Evolutionary conservation across 2,329 filamentous ascomycete genomes (phyloP).

Genomic region (Ophiosphaerella korrae): DNA sequence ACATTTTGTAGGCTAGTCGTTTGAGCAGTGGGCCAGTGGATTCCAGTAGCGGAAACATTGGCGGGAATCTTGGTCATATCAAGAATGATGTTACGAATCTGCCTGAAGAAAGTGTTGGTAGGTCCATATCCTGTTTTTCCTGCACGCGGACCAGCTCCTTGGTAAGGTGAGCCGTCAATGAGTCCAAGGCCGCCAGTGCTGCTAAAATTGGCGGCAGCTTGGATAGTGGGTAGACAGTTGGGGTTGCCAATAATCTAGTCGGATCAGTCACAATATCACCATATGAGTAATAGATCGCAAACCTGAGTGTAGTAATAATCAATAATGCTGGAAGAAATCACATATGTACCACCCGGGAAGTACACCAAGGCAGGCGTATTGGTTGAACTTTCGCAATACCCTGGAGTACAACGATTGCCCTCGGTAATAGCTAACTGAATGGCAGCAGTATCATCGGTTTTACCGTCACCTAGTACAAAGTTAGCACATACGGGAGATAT

Average conservation of each 20-base stretch:
- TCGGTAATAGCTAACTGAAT: slow-evolving; percentile 54
- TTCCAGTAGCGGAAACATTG: slow-evolving; percentile 51
- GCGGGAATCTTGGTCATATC: slow-evolving; percentile 61
- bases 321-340: slow-evolving; percentile 62
- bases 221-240: slow-evolving; percentile 60
- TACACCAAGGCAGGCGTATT: slow-evolving; percentile 62
- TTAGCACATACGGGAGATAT: neutral
- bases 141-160: slow-evolving; percentile 33
- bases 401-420: slow-evolving; percentile 50
- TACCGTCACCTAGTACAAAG: slow-evolving; percentile 26
- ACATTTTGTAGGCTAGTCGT: slow-evolving; percentile 54
- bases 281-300: neutral
- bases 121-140: slow-evolving; percentile 50
- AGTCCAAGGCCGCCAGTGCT: slow-evolving; percentile 55
- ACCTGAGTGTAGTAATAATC: slow-evolving; percentile 67
- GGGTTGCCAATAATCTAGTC: slow-evolving; percentile 62
- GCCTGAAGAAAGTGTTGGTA: slow-evolving; percentile 68
- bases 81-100: slow-evolving; percentile 68
- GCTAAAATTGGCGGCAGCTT: slow-evolving; percentile 58
- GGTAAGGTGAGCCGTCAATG: slow-evolving; percentile 63
- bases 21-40: slow-evolving; percentile 55
- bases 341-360: slow-evolving; percentile 64
- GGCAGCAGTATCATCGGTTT: slow-evolving; percentile 56
- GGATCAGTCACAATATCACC: slow-evolving; percentile 4
- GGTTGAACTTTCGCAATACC: slow-evolving; percentile 52